Evolutionary conservation across 2,329 filamentous ascomycete species (phyloP).

Genomic region (Sporothrix phasma): DNA sequence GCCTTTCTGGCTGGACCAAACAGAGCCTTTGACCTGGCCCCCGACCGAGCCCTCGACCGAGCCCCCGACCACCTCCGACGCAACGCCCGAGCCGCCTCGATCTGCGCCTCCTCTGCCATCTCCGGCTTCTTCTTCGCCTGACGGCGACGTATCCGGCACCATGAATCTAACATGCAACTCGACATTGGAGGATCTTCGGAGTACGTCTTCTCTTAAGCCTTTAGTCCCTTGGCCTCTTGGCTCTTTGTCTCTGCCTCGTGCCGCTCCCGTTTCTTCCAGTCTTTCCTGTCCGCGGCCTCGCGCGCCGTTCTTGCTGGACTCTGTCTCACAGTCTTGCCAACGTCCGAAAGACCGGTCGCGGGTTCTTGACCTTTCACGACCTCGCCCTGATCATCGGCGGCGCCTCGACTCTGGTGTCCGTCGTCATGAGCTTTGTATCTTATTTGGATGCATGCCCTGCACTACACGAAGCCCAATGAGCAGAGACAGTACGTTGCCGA

Average conservation of each 20-base stretch:
- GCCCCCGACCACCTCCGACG: background rate
- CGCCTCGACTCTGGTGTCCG: constrained; percentile 39
- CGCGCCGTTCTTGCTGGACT: constrained; percentile 9
- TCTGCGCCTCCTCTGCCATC: background rate
- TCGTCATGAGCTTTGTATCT: constrained; percentile 45
- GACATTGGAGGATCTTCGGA: constrained; percentile 35
- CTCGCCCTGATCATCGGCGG: constrained; percentile 43
- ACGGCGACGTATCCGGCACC: constrained; percentile 4
- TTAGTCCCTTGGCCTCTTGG: too few relatives aligned
- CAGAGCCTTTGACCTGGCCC: background rate
- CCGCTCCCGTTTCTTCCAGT: background rate
- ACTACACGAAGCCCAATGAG: constrained; percentile 52
- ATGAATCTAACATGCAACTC: constrained; percentile 35
- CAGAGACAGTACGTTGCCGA: constrained; percentile 42
- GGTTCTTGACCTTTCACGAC: constrained; percentile 45
- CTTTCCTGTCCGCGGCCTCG: background rate
- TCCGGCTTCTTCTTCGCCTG: background rate
- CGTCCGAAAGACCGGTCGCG: constrained; percentile 37
- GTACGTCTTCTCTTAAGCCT: too few relatives aligned
- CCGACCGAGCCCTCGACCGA: background rate
- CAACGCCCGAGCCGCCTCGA: background rate
- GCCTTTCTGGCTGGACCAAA: background rate
- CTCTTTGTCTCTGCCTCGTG: too few relatives aligned
- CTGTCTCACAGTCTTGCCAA: constrained; percentile 30
- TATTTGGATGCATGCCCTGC: constrained; percentile 47